Conservation (phyloP, 2,329 filamentous ascomycete genomes). For the Ambrosiella beaveri region DNA sequence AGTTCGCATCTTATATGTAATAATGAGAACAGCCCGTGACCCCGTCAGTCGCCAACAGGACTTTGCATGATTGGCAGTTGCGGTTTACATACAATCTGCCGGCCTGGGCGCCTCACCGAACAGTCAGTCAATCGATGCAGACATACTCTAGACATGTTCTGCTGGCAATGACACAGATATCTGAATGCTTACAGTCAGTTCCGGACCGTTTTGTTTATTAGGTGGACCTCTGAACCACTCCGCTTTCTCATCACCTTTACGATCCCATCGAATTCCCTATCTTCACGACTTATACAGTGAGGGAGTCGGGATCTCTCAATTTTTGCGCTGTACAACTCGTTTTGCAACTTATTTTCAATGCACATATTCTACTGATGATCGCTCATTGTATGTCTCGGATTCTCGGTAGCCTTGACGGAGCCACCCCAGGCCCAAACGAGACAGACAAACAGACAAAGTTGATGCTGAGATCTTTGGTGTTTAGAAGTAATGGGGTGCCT, state of each 20-base stretch:
- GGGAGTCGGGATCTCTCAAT: not conserved
- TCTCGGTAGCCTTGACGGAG: slow-evolving; percentile 9
- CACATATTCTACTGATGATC: not conserved
- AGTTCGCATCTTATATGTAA: not conserved
- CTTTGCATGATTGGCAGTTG: not conserved
- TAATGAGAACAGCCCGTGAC: not conserved
- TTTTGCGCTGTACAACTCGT: not conserved
- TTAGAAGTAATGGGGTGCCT: slow-evolving; percentile 2
- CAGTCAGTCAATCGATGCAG: not conserved
- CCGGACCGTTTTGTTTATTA: too few relatives aligned
- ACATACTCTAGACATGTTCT: too few relatives aligned
- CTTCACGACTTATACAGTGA: too few relatives aligned
- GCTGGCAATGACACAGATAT: too few relatives aligned
- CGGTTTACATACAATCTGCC: not conserved
- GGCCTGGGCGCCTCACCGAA: not conserved
- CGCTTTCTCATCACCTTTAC: too few relatives aligned
- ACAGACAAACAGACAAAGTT: not conserved
- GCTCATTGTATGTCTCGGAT: slow-evolving; percentile 5
- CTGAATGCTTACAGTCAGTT: too few relatives aligned
- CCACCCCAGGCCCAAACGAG: slow-evolving; percentile 1
- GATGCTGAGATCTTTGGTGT: slow-evolving; percentile 7
- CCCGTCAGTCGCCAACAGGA: not conserved
- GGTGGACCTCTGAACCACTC: too few relatives aligned
- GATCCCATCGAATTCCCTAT: too few relatives aligned
- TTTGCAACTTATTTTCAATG: not conserved